Evolutionary conservation across 208 protist genomes (phyloP).

Genomic region (Trypanosoma theileri): DNA sequence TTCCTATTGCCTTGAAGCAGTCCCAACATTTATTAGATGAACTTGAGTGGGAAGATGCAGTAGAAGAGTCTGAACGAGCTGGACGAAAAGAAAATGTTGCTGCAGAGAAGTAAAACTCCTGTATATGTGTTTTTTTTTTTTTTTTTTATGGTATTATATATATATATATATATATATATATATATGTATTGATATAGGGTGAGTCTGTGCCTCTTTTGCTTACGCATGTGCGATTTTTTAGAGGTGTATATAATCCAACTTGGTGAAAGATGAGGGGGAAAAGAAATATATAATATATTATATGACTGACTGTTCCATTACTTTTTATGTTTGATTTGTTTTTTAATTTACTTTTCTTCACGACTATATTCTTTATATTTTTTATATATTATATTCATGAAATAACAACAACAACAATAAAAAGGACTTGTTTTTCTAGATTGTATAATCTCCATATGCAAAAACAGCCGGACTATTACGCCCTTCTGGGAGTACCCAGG

Average conservation of each 20-base stretch:
- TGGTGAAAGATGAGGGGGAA: too few relatives aligned
- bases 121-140: neutral
- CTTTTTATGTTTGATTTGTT: neutral
- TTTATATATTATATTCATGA: neutral
- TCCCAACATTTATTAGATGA: conserved; percentile 65
- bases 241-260: too few relatives aligned
- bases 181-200: too few relatives aligned
- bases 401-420: too few relatives aligned
- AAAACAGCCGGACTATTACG: conserved; percentile 64
- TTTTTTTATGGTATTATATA: conserved; percentile 16
- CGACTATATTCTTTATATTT: neutral
- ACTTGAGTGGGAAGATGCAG: conserved; percentile 53
- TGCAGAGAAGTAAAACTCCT: neutral
- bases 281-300: too few relatives aligned
- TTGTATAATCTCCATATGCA: conserved; percentile 11
- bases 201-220: too few relatives aligned
- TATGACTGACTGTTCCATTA: neutral
- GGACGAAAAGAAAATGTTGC: neutral
- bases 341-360: conserved; percentile 9
- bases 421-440: conserved; percentile 33
- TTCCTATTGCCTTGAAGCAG: conserved; percentile 63
- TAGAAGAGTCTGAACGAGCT: conserved; percentile 25
- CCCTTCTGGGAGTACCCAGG: conserved; percentile 66
- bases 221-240: too few relatives aligned
- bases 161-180: too few relatives aligned